phyloP scores from a whole-genome alignment of 169 alveolate species.

The Eimeria acervulina region DNA sequence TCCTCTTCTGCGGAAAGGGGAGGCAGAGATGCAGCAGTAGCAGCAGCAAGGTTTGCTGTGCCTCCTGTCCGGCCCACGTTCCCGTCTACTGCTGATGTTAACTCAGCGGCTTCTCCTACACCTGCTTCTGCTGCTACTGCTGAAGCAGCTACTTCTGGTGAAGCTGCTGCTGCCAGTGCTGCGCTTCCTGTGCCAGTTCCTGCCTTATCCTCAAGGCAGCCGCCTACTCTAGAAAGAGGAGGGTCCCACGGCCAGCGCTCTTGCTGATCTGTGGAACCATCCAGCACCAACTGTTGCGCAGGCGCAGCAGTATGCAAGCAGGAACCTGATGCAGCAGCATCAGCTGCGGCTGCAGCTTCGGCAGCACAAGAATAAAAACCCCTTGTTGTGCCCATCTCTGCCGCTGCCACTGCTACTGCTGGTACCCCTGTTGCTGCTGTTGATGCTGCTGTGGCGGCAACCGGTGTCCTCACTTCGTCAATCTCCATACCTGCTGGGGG shows the following conservation, averaged over 20 bases:
- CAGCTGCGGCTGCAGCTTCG: not conserved
- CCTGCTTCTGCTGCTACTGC: not conserved
- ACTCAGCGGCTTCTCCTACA: not conserved
- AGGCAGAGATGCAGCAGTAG: not conserved
- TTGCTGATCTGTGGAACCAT: not conserved
- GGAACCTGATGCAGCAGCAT: not conserved
- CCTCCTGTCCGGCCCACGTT: not conserved
- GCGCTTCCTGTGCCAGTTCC: not conserved
- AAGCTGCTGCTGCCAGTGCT: not conserved
- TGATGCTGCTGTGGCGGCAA: not conserved
- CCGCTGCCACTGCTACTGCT: not conserved
- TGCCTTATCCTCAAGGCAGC: not conserved
- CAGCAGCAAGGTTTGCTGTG: not conserved
- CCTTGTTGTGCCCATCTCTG: not conserved
- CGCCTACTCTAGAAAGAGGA: not conserved
- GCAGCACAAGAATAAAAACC: not conserved
- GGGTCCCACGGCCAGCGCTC: not conserved
- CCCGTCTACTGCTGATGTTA: not conserved
- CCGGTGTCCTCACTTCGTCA: not conserved
- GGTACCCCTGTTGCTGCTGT: not conserved
- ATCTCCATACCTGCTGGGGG: not conserved
- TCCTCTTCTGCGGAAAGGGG: constrained; percentile 25
- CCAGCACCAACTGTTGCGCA: not conserved
- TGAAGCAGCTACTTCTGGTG: constrained; percentile 5
- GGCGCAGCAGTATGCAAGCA: not conserved